Conservation (phyloP, 352 stramenopile genomes). For the Phytophthora litchii region DNA sequence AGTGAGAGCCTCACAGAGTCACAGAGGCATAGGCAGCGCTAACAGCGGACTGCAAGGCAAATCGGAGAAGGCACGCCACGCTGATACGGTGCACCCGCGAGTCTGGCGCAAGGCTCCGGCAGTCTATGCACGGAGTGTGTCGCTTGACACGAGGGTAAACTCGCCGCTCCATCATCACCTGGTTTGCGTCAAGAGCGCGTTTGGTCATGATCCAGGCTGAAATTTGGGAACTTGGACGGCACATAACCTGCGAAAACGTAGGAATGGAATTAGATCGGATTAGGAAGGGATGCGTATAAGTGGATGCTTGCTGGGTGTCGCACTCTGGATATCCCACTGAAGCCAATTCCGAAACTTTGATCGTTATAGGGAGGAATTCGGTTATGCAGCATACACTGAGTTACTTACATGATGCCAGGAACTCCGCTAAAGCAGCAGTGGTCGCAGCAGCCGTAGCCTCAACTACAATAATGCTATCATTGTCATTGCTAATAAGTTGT, state of each 20-base stretch:
- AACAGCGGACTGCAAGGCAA: background rate
- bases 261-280: background rate
- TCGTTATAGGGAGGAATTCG: background rate
- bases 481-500: background rate
- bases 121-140: constrained; percentile 28
- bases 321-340: background rate
- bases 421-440: constrained; percentile 2
- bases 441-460: background rate
- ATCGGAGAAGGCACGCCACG: constrained; percentile 19
- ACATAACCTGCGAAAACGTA: constrained; percentile 1
- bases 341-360: background rate
- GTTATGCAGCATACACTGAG: constrained; percentile 5
- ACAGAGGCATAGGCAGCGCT: constrained; percentile 10
- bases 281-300: background rate
- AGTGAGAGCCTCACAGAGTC: too few species aligned
- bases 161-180: constrained; percentile 15
- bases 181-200: background rate
- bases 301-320: background rate
- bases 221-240: background rate
- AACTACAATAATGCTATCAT: background rate
- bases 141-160: constrained; percentile 10
- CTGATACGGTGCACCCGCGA: constrained; percentile 33
- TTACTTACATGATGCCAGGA: constrained; percentile 18
- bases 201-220: background rate
- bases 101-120: constrained; percentile 18